Evolutionary conservation across 2,329 filamentous ascomycete species (phyloP).

Genomic region (Colletotrichum echinochloae): DNA sequence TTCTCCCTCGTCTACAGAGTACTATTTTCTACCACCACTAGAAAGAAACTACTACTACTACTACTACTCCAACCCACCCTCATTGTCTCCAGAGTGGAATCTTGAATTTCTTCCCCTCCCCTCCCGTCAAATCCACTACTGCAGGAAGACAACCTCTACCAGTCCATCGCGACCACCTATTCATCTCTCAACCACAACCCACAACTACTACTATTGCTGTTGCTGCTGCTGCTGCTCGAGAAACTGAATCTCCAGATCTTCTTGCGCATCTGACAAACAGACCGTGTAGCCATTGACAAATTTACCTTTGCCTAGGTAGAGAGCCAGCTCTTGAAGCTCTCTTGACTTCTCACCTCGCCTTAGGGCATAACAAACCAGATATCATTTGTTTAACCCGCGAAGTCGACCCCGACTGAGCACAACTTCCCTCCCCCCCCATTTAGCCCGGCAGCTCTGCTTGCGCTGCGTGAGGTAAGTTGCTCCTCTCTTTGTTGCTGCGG

Average conservation of each 20-base stretch:
- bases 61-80: slow-evolving; percentile 40
- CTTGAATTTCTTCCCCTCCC: slow-evolving; percentile 40
- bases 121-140: slow-evolving; percentile 39
- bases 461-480: slow-evolving; percentile 80
- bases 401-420: slow-evolving; percentile 63
- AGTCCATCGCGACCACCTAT: slow-evolving; percentile 24
- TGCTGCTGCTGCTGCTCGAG: slow-evolving; percentile 16
- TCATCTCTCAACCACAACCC: background rate
- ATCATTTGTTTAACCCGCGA: slow-evolving; percentile 44
- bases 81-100: slow-evolving; percentile 39
- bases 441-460: slow-evolving; percentile 85
- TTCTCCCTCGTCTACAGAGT: slow-evolving; percentile 6
- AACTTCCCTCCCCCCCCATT: slow-evolving; percentile 50
- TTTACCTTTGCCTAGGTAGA: slow-evolving; percentile 41
- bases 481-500: background rate
- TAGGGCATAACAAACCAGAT: slow-evolving; percentile 46
- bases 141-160: slow-evolving; percentile 35
- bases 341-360: slow-evolving; percentile 45
- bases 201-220: slow-evolving; percentile 1
- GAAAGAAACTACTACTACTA: slow-evolving; percentile 27
- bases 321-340: slow-evolving; percentile 27
- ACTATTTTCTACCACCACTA: slow-evolving; percentile 27
- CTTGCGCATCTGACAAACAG: slow-evolving; percentile 23
- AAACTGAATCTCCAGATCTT: slow-evolving; percentile 19
- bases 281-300: slow-evolving; percentile 36